These are phyloP conservation scores for Macadamia tetraphylla DNA, from an alignment of 164 flowering plant genomes.

Conservation along the genomic window DNA sequence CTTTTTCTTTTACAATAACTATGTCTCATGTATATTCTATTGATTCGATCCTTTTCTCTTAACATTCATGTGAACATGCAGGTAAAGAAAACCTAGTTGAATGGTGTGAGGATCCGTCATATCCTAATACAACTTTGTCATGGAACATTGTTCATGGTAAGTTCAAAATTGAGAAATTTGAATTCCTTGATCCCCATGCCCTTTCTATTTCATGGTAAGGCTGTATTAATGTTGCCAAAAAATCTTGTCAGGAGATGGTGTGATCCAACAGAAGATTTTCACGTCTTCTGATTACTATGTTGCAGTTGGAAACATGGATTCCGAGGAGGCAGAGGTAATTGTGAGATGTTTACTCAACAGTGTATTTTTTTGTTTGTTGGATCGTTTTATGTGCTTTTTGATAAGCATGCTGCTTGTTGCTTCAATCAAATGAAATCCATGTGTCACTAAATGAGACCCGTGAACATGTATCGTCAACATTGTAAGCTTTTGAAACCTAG, in stretches of 20 bases:
- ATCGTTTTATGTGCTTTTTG: background rate
- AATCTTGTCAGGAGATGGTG: constrained; percentile 50
- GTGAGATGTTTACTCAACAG: background rate
- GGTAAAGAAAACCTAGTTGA: constrained; percentile 57
- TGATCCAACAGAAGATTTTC: constrained; percentile 39
- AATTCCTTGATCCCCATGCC: background rate
- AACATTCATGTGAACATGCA: constrained; percentile 21
- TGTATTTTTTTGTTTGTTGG: background rate
- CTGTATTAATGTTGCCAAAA: background rate
- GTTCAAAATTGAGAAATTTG: background rate
- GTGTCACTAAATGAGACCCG: background rate
- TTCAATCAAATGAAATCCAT: background rate
- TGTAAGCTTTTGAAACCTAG: no score
- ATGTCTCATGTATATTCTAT: background rate
- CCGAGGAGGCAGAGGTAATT: constrained; percentile 51
- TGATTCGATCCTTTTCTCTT: background rate
- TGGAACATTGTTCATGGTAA: constrained; percentile 73
- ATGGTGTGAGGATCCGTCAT: constrained; percentile 68
- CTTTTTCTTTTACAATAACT: background rate
- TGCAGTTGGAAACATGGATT: constrained; percentile 61
- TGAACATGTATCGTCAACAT: background rate
- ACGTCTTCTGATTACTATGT: constrained; percentile 51
- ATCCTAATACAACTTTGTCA: constrained; percentile 61
- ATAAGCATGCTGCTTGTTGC: background rate
- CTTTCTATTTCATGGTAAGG: background rate